A percentile compares a stretch with the other conserved stretches of the same genome.
phyloP scores from a whole-genome alignment of 2,329 filamentous ascomycete species.

The Neonectria neomacrospora region DNA sequence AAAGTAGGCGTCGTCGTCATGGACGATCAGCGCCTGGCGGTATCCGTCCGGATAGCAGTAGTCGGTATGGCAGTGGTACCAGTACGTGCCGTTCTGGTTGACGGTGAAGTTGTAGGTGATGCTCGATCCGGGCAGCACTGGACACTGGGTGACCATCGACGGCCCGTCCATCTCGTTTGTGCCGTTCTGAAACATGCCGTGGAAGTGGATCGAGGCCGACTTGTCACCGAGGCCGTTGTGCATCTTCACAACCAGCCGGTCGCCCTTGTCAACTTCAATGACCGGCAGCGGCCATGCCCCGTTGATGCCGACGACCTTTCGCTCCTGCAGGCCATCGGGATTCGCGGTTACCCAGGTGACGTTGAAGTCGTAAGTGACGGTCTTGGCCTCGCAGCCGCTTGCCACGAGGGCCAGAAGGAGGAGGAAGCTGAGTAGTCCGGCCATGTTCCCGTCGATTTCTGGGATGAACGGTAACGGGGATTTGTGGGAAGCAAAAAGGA shows the following conservation, averaged over 20 bases:
- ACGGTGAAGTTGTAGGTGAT: constrained; percentile 70
- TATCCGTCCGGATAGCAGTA: constrained; percentile 73
- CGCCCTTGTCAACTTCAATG: constrained; percentile 65
- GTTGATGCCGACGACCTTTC: constrained; percentile 74
- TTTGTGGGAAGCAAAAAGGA: neutral
- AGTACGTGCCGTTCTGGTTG: constrained; percentile 68
- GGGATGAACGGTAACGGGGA: neutral
- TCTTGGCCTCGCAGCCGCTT: constrained; percentile 44
- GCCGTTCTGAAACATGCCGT: constrained; percentile 70
- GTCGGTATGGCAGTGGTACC: constrained; percentile 67
- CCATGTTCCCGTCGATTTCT: constrained; percentile 6
- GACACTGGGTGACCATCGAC: constrained; percentile 65
- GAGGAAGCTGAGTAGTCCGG: constrained; percentile 7
- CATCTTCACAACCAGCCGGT: constrained; percentile 61
- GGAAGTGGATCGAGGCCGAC: constrained; percentile 61
- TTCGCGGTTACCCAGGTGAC: constrained; percentile 70
- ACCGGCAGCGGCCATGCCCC: constrained; percentile 71
- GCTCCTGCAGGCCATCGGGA: constrained; percentile 67
- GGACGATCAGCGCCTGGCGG: constrained; percentile 71
- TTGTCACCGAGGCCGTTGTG: constrained; percentile 61
- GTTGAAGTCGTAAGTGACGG: constrained; percentile 67
- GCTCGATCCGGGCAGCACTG: constrained; percentile 61
- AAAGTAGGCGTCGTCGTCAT: constrained; percentile 70
- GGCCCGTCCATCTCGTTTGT: constrained; percentile 69
- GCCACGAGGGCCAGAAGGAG: constrained; percentile 20